Base-by-base conservation (phyloP, 768 basidiomycete species). In the Auricularia heimuer region DNA sequence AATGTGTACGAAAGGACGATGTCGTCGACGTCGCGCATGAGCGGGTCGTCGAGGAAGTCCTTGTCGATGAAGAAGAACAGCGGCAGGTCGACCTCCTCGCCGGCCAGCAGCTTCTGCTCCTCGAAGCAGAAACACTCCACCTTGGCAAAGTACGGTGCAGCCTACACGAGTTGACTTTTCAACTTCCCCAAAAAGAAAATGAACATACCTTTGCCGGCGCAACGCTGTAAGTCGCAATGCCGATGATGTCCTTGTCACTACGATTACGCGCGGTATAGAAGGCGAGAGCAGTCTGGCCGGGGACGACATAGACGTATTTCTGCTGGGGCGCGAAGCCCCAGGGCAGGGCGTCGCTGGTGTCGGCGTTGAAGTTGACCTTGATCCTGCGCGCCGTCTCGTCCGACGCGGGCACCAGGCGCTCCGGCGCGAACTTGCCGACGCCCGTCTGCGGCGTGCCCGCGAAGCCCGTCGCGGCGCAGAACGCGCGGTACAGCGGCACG, bases 101-200 rank as follows among this genome's bases (percentile, higher is more conserved):
- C 88, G 0, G 95, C 94, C 33, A 97, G 79, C 10, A 99, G 84
- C 70, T 88, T 90, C 76, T 99, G 97, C 73, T 99, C 97, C 74
- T 99, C 97, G 69, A 99, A 99, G 76, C 97, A 99, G 80, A 99
- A 99, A 69, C 97, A 99, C 75, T 99, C 97, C 12, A 99, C 94
- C 78, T 99, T 99, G 62, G 95, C 94, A 73, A 99, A 99, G 75
- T 98, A 98, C 0, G 96, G 94, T 8, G 97, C 97, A 69, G 98
- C 83, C 96, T 98, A 71, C 29, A 29, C 2, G 1, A 29, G 2
- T 29, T 3, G 1, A 29, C 29, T 1, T 29, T 29, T 29, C 1
- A 29, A 1, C 29, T 29, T 29, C 29, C 29, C 2, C 29, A 29
- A 29, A 29, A 24, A 24, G 24, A 24, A 24, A 24, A 24, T 24